A percentile compares a stretch with the other conserved stretches of the same genome.
Evolutionary conservation across 2,329 filamentous ascomycete genomes (phyloP).

Genomic region (Onygena corvina): DNA sequence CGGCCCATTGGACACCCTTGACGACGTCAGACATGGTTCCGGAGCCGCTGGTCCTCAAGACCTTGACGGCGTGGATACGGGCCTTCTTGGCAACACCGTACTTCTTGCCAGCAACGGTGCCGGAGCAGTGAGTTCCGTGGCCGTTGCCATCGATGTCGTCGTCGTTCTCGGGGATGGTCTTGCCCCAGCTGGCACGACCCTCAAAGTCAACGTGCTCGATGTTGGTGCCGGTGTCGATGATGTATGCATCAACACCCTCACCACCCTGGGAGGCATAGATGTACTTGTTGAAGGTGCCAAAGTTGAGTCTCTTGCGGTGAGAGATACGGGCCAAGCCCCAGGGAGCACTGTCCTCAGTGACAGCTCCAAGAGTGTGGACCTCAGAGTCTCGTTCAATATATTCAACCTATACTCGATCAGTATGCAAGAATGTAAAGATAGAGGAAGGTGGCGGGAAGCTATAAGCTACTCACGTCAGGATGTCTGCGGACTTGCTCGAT

Average conservation of each 20-base stretch:
- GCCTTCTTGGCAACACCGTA: conserved; percentile 99
- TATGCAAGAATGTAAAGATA: conserved; percentile 8
- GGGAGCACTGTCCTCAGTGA: conserved; percentile 79
- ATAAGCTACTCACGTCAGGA: conserved; percentile 70
- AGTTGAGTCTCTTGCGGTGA: conserved; percentile 74
- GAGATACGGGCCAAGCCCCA: conserved; percentile 98
- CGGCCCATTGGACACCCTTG: conserved; percentile 94
- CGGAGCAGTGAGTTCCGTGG: conserved; percentile 98
- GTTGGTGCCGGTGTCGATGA: conserved; percentile 97
- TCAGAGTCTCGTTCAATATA: conserved; percentile 91
- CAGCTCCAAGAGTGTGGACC: conserved; percentile 62
- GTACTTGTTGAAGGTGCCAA: conserved; percentile 97
- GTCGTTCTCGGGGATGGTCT: conserved; percentile 80
- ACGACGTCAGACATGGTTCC: conserved; percentile 98
- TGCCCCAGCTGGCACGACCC: conserved; percentile 89
- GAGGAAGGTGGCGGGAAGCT: neutral
- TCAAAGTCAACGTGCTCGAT: conserved; percentile 90
- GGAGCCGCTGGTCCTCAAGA: conserved; percentile 90
- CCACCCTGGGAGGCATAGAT: conserved; percentile 79
- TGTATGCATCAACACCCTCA: conserved; percentile 96
- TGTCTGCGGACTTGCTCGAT: conserved; percentile 91
- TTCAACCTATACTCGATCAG: conserved; percentile 55
- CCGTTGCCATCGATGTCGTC: conserved; percentile 89
- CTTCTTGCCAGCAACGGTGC: conserved; percentile 94
- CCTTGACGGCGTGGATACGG: conserved; percentile 92